Percentiles rank a stretch among this genome's conserved stretches.
phyloP scores from a whole-genome alignment of 2,329 filamentous ascomycete species.

The Lasiodiplodia gonubiensis region DNA sequence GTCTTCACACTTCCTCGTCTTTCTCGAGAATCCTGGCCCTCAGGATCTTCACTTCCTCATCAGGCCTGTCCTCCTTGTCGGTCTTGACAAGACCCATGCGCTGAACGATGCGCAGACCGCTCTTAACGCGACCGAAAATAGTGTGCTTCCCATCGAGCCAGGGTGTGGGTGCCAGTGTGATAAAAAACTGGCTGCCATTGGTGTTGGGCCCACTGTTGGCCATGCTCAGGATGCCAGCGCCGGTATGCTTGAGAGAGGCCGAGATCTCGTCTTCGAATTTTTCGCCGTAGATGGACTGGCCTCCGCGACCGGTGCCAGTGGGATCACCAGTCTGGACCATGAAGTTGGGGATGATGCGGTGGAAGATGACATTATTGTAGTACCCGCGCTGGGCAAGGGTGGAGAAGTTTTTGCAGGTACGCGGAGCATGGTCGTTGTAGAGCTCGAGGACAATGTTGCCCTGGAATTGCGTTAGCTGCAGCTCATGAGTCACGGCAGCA shows the following conservation, averaged over 20 bases:
- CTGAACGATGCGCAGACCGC: constrained; percentile 81
- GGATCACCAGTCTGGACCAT: constrained; percentile 97
- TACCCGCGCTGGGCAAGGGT: constrained; percentile 82
- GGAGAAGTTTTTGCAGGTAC: constrained; percentile 85
- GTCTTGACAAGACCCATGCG: constrained; percentile 89
- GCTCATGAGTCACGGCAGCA: constrained; percentile 29
- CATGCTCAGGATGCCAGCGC: constrained; percentile 94
- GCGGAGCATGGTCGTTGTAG: constrained; percentile 86
- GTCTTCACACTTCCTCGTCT: constrained; percentile 42
- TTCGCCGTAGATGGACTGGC: constrained; percentile 86
- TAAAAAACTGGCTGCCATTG: constrained; percentile 95
- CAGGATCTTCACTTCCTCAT: constrained; percentile 81
- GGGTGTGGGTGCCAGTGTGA: constrained; percentile 90
- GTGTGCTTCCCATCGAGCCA: constrained; percentile 98
- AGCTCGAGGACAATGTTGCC: constrained; percentile 87
- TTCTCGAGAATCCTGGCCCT: constrained; percentile 72
- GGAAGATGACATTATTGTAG: constrained; percentile 86
- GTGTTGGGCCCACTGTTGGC: constrained; percentile 92
- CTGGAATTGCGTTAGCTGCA: constrained; percentile 52
- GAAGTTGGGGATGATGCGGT: constrained; percentile 94
- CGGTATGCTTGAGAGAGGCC: constrained; percentile 81
- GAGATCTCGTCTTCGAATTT: constrained; percentile 94
- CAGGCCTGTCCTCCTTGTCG: constrained; percentile 77
- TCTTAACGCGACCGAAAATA: constrained; percentile 90
- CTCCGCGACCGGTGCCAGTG: constrained; percentile 89